These are phyloP conservation scores for Pichia cabralensis DNA, from an alignment of 805 yeast species.

Conservation along the genomic window DNA sequence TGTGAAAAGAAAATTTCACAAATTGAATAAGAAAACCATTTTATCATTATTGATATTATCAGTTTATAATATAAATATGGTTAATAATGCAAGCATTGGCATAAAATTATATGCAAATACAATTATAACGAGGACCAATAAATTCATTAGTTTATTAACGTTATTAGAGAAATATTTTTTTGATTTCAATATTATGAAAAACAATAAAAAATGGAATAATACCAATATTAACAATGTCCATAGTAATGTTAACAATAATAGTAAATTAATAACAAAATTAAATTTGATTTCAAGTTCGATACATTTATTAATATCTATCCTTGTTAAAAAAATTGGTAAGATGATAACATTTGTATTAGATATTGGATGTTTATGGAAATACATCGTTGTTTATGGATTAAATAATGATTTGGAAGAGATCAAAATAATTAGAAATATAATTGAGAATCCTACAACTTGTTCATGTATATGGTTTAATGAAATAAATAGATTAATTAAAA, in stretches of 20 bases:
- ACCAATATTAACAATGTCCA: too few species aligned
- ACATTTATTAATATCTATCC: slow-evolving; percentile 5
- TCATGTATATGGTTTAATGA: slow-evolving; percentile 7
- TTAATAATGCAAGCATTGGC: slow-evolving; percentile 1
- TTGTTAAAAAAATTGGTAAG: slow-evolving; percentile 5
- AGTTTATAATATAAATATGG: slow-evolving; percentile 4
- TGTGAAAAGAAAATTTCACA: not conserved
- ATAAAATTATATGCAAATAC: slow-evolving; percentile 4
- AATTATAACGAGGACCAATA: slow-evolving; percentile 5
- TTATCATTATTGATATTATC: slow-evolving; percentile 1
- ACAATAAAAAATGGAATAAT: too few species aligned
- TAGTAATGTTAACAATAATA: not conserved
- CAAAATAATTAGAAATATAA: slow-evolving; percentile 3
- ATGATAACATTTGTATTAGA: slow-evolving; percentile 1
- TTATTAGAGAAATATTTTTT: too few species aligned
- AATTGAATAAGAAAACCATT: not conserved
- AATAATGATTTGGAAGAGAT: slow-evolving; percentile 5
- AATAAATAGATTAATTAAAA: slow-evolving; percentile 1
- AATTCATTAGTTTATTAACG: too few species aligned
- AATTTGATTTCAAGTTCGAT: slow-evolving; percentile 4
- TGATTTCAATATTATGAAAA: too few species aligned
- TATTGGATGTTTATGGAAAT: slow-evolving; percentile 5
- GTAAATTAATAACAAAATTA: not conserved
- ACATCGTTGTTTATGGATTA: slow-evolving; percentile 6
- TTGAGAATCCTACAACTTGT: slow-evolving; percentile 2